Base-by-base conservation (phyloP, 1,139 yeast species). In the Zygosaccharomyces pseudobailii region DNA sequence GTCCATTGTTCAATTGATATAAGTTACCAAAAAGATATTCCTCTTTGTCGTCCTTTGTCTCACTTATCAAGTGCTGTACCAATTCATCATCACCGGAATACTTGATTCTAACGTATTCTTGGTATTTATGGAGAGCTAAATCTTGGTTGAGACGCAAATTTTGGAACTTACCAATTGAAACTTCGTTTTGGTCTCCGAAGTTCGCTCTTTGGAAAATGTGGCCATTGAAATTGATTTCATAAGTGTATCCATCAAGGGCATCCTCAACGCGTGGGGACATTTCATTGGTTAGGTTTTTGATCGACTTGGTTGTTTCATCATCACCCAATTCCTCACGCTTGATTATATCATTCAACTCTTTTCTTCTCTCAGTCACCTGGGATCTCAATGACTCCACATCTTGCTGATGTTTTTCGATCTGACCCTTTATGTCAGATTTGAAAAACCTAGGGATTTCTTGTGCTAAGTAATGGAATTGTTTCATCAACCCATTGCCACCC, bases 1-100 rank as follows among this genome's bases (percentile, higher is more conserved):
- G 54, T 6, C 69, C 69, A 47, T 60, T 65, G 37, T 61, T 66
- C 17, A 61, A 51, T 10, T 60, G 57, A 13, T 59, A 57, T 20
- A 67, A 47, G 28, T 63, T 56, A 32, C 61, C 62, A 39, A 62
- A 52, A 13, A 62, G 46, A 42, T 56, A 51, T 17, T 59, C 55
- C 20, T 59, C 49, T n/a, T 55, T 53, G 3, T 57, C 53, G n/a
- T 61, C 63, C 19, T 62, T 52, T 7, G 59, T 45, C 24, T 60
- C 58, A 40, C 61, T 65, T 9, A 51, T 51, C 35, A 62, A 49
- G 36, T 62, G 63, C n/a, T 49, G 43, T 4, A 57, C 38, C 8
- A 63, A 42, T 41, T 62, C 64, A 40, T 42, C 40, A 13, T 45
- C 45, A 22, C 58, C 60, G 4, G 58, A 42, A 40, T 59, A 56